Base-by-base conservation (phyloP, 805 yeast genomes). In the Metschnikowia santaceciliae region DNA sequence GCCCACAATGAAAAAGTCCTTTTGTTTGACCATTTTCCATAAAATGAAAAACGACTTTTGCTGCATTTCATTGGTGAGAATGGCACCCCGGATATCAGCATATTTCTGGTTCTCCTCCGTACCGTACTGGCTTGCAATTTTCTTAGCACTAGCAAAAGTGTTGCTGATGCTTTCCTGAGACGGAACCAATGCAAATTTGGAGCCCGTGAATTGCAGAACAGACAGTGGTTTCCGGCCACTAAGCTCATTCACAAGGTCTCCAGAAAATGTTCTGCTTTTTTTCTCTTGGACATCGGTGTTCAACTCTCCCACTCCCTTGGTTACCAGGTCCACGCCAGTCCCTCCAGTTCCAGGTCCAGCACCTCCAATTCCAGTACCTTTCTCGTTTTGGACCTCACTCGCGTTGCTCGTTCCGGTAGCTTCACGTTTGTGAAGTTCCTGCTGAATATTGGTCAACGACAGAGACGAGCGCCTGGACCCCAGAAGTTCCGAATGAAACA, bases 21-120 rank as follows among this genome's bases (percentile, higher is more conserved):
- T 30, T n/a, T 47, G 51, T 56, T 56, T 53, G 20, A 64, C 32
- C n/a, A 58, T 46, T 39, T 62, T 52, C 76, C 76, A 72, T 42
- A 72, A 48, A 15, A 69, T 61, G 48, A 63, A 71, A 54, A 69
- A 62, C 5, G 70, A 62, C 52, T 65, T 70, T 41, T 67, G 67
- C 54, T 67, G 77, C 46, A 67, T 61, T 15, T 69, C 71, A 51
- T 72, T 72, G 42, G 74, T 66, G 52, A 71, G 57, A 6, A 72
- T 59, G n/a, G 75, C 76, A 10, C 77, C 77, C 39, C 62, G 58
- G 35, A 69, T 57, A 23, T 63, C 59, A 11, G 61, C 53, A 44
- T 37, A 62, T 38, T 61, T 42, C 17, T 42, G 36, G n/a, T 47
- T 50, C 3, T 41, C 40, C 7, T 50, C 42, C 11, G 43, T n/a